Conservation (phyloP, 306 rosid species). For the Amphicarpaea edgeworthii region DNA sequence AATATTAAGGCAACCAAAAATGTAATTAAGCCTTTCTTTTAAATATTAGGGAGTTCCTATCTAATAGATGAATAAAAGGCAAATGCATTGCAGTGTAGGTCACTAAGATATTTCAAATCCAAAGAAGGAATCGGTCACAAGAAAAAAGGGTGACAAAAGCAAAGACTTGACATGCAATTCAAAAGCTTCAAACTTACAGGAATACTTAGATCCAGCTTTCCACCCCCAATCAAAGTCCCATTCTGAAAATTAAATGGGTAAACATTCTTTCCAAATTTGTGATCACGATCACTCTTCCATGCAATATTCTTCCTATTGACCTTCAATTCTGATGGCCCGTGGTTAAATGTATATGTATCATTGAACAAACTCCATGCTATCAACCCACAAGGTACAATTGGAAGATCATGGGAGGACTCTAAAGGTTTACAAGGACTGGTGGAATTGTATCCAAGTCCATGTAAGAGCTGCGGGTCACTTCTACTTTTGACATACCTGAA, state of each 20-base stretch:
- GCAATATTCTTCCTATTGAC: constrained; percentile 89
- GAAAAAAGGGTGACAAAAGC: constrained; percentile 26
- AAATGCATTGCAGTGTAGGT: neutral
- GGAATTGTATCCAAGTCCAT: constrained; percentile 73
- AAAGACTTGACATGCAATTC: neutral
- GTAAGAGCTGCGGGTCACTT: constrained; percentile 81
- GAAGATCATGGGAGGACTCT: constrained; percentile 64
- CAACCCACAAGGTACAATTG: constrained; percentile 92
- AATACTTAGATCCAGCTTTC: constrained; percentile 68
- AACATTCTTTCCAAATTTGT: constrained; percentile 88
- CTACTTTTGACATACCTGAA: constrained; percentile 93
- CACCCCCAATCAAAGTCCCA: constrained; percentile 90
- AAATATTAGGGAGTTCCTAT: neutral
- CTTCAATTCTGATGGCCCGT: constrained; percentile 71
- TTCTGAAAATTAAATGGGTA: constrained; percentile 96
- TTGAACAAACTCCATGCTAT: constrained; percentile 97
- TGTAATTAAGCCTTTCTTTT: too few species aligned
- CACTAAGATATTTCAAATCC: constrained; percentile 24
- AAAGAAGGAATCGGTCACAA: neutral
- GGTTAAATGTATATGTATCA: constrained; percentile 74
- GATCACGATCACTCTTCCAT: constrained; percentile 92
- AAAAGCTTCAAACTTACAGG: constrained; percentile 71
- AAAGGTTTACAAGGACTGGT: constrained; percentile 79
- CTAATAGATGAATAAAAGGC: constrained; percentile 1
- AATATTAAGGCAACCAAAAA: too few species aligned